A percentile compares a stretch with the other conserved stretches of the same genome.
phyloP scores from a whole-genome alignment of 1,284 basidiomycete species.

The Ustilago loliicola region DNA sequence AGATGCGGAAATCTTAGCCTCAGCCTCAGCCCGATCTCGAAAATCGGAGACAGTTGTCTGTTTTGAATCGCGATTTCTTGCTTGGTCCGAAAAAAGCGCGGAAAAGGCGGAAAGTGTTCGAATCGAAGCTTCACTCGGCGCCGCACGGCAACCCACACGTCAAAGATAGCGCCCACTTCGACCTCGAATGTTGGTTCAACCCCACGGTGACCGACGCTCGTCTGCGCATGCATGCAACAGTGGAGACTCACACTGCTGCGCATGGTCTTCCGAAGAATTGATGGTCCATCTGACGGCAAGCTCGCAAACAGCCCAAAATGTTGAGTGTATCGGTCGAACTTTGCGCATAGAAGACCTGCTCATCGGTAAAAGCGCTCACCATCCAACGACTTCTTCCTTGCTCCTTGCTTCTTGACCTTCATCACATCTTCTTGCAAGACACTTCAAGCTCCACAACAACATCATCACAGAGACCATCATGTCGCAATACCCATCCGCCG shows the following conservation, averaged over 20 bases:
- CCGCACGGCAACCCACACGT: conserved; percentile 8
- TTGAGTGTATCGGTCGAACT: background rate
- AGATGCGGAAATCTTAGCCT: background rate
- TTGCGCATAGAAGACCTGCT: background rate
- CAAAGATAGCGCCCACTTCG: conserved; percentile 10
- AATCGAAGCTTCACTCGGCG: conserved; percentile 8
- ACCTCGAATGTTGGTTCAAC: conserved; percentile 5
- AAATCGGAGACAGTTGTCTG: background rate
- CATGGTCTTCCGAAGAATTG: conserved; percentile 1
- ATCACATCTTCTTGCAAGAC: background rate
- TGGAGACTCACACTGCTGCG: background rate
- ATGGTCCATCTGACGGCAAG: background rate
- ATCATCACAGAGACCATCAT: conserved; percentile 3
- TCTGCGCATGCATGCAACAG: background rate
- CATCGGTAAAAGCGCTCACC: background rate
- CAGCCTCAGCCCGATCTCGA: background rate
- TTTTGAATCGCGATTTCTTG: conserved; percentile 1
- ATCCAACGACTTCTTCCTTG: background rate
- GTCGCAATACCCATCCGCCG: conserved; percentile 50
- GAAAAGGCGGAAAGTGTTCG: background rate
- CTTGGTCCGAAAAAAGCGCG: conserved; percentile 7
- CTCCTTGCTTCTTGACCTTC: background rate
- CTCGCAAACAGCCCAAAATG: background rate
- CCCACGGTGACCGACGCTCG: conserved; percentile 5
- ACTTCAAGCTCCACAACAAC: background rate